Base-by-base conservation (phyloP, 2,329 filamentous ascomycete genomes). In the Fusarium secorum region DNA sequence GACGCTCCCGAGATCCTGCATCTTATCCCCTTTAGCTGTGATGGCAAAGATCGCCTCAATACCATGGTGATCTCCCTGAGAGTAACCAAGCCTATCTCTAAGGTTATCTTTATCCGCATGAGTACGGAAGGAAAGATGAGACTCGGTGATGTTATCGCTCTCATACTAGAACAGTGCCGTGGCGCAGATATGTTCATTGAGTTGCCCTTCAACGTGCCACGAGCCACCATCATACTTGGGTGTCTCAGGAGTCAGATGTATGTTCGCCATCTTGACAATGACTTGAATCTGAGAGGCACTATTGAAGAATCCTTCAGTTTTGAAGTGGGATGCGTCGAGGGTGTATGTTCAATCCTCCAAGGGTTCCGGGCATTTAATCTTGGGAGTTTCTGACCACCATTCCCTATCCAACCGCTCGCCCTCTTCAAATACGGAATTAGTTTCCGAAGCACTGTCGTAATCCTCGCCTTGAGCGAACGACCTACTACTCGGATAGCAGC, bases 81-180 rank as follows among this genome's bases (percentile, higher is more conserved):
- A 53, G 54, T 79, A 77, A 48, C 67, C n/a, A 1, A 81, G 70
- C 2, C 72, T 35, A 22, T 63, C 51, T 3, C 18, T n/a, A 2
- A 81, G 49, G 0, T 79, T 70, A 38, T 81, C 72, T n/a, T 48
- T 28, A 28, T 82, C 72, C 11, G 81, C 73, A 0, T 74, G 64
- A 18, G 85, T 85, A 9, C 80, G 84, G 74, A 91, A 89, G 4
- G 79, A 78, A 9, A 91, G 81, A 7, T 72, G 74, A 46, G 82
- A 83, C 2, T 85, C 81, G 1, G 85, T 86, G 51, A 91, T 85
- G 75, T 93, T 92, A 0, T 89, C 83, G 46, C 77, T 80, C 62
- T 90, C 86, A 68, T 88, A 88, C 76, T 90, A 89, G 77, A 89
- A 90, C 18, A 92, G 79, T 0, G 89, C 87, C 0, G 88, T 89